Evolutionary conservation across 345 rosid species (phyloP).

Genomic region (Corymbia maculata): DNA sequence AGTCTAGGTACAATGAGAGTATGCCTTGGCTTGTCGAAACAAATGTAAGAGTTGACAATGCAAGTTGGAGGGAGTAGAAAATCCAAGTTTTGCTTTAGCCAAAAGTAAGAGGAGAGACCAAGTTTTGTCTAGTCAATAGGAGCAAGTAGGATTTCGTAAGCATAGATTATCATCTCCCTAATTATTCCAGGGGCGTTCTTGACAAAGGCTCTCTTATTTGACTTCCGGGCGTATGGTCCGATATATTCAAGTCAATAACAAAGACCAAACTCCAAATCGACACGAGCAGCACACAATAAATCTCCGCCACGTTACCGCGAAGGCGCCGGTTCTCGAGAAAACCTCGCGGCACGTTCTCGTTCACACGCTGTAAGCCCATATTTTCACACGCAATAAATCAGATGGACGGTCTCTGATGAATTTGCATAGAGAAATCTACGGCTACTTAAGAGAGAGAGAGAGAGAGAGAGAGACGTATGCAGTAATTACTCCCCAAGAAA

Average conservation of each 20-base stretch:
- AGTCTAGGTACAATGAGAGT: background rate
- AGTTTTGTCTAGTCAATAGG: background rate
- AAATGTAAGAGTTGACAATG: background rate
- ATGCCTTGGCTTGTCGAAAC: accelerated
- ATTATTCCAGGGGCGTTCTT: background rate
- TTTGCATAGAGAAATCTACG: background rate
- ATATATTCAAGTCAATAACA: background rate
- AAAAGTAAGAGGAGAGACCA: background rate
- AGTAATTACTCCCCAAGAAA: background rate
- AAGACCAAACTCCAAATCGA: background rate
- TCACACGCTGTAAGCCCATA: background rate
- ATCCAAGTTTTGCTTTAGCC: background rate
- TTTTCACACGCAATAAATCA: background rate
- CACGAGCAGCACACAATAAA: background rate
- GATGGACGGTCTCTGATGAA: background rate
- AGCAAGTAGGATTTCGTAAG: background rate
- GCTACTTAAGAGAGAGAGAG: background rate
- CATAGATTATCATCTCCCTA: background rate
- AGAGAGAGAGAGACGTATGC: background rate
- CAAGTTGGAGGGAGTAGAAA: background rate
- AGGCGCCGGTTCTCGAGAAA: background rate
- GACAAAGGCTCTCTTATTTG: background rate
- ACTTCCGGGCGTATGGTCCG: background rate
- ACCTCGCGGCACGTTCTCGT: background rate
- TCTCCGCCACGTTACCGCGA: background rate